Conservation (phyloP, 1,284 basidiomycete species). For the Pholiota adiposa region DNA sequence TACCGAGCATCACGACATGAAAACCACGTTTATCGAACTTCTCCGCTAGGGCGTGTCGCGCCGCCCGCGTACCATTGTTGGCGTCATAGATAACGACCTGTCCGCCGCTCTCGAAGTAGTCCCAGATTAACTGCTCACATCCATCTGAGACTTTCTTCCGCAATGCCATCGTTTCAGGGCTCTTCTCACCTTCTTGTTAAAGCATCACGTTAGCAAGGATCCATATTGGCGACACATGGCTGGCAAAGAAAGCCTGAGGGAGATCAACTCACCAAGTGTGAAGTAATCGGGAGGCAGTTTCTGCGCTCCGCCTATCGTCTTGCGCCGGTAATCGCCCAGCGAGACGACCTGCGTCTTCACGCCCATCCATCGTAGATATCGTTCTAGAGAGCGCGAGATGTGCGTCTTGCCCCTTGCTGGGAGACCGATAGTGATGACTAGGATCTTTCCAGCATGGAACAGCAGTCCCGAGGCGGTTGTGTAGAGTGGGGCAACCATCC, state of each 20-base stretch:
- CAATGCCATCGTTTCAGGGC: conserved; percentile 78
- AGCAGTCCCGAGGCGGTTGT: conserved; percentile 83
- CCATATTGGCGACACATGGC: neutral
- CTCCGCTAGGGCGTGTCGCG: conserved; percentile 76
- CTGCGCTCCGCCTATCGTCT: conserved; percentile 87
- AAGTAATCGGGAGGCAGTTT: conserved; percentile 94
- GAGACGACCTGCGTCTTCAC: conserved; percentile 96
- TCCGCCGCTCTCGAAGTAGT: conserved; percentile 87
- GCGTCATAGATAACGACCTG: conserved; percentile 99
- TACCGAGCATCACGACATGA: conserved; percentile 93
- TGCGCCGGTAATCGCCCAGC: conserved; percentile 92
- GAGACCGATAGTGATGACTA: conserved; percentile 90
- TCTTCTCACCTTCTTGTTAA: conserved; percentile 66
- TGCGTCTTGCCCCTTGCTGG: conserved; percentile 97
- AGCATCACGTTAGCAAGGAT: conserved; percentile 8
- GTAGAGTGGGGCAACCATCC: conserved; percentile 88
- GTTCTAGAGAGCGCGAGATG: conserved; percentile 92
- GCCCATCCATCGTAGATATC: conserved; percentile 97
- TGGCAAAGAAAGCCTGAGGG: neutral
- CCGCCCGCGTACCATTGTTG: conserved; percentile 86
- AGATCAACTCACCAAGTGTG: conserved; percentile 58
- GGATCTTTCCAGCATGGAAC: conserved; percentile 94
- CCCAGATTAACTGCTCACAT: conserved; percentile 88
- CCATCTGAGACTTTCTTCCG: conserved; percentile 76
- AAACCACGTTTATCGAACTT: conserved; percentile 85